Conservation (phyloP, 495 filamentous ascomycete species). For the Choiromyces venosus region DNA sequence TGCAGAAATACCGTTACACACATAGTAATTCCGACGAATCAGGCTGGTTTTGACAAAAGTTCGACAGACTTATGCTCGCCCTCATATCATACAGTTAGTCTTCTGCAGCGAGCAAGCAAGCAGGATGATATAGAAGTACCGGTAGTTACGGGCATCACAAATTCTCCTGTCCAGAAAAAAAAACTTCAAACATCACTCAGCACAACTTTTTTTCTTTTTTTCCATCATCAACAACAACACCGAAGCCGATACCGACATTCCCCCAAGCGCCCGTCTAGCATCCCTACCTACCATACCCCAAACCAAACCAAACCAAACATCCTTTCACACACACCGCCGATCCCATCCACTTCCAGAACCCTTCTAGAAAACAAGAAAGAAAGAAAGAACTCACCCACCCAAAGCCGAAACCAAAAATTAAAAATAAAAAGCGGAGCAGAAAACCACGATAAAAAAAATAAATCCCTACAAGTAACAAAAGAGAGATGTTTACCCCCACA, state of each 20-base stretch:
- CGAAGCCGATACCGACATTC: not conserved
- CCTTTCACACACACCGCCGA: not conserved
- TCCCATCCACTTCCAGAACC: not conserved
- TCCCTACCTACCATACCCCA: not conserved
- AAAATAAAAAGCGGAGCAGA: slow-evolving; percentile 6
- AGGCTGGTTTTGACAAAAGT: no score
- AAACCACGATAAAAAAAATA: slow-evolving; percentile 7
- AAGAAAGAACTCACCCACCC: not conserved
- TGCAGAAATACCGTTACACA: no score
- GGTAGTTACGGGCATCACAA: not conserved
- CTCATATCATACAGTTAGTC: not conserved
- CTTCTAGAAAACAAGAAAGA: not conserved
- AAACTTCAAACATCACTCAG: not conserved
- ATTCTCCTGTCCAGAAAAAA: not conserved
- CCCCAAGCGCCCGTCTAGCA: not conserved
- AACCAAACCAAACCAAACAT: not conserved
- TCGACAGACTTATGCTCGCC: no score
- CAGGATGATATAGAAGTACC: not conserved
- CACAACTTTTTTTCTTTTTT: not conserved
- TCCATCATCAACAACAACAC: not conserved
- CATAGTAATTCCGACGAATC: no score
- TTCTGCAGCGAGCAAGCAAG: no score
- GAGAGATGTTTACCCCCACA: not conserved
- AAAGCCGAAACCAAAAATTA: not conserved
- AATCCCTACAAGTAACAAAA: slow-evolving; percentile 18